Conservation (phyloP, 2,329 filamentous ascomycete species). For the Anthostomella pinea region DNA sequence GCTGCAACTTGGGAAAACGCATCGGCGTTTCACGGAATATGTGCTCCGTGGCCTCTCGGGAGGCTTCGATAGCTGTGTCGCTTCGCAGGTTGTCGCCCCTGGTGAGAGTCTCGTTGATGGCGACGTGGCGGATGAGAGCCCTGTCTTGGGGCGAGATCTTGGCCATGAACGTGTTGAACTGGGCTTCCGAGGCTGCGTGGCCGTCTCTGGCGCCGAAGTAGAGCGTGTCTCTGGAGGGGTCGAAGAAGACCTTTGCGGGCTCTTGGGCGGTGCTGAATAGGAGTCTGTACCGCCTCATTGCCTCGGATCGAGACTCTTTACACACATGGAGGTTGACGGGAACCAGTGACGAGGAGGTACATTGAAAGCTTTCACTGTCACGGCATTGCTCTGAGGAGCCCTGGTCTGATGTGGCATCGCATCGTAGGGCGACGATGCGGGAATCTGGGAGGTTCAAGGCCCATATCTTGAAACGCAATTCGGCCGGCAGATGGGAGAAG, state of each 20-base stretch:
- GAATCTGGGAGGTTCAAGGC: conserved; percentile 40
- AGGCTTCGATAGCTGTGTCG: not conserved
- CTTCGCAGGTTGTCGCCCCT: conserved; percentile 12
- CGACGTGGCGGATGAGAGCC: conserved; percentile 39
- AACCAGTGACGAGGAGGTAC: conserved; percentile 39
- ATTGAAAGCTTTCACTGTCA: conserved; percentile 14
- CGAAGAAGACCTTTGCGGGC: conserved; percentile 42
- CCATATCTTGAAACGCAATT: conserved; percentile 49
- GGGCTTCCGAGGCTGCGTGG: conserved; percentile 43
- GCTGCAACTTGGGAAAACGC: conserved; percentile 39
- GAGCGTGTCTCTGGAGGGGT: conserved; percentile 40
- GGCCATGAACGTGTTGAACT: conserved; percentile 44
- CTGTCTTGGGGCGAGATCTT: conserved; percentile 38
- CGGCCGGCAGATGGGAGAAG: conserved; percentile 43
- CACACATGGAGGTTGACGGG: conserved; percentile 46
- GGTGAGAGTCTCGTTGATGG: conserved; percentile 45
- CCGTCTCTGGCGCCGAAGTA: conserved; percentile 46
- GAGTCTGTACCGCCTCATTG: conserved; percentile 39
- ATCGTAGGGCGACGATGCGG: conserved; percentile 44
- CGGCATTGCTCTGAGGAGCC: not conserved
- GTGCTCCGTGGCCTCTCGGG: conserved; percentile 1
- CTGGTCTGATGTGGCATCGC: conserved; percentile 32
- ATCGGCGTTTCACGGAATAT: conserved; percentile 37
- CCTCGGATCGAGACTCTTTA: conserved; percentile 44
- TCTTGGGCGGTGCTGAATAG: conserved; percentile 42